Evolutionary conservation across 352 stramenopile species (phyloP), one percentile per base, ranked within the genome.

Genomic region (Phytophthora quininea): DNA sequence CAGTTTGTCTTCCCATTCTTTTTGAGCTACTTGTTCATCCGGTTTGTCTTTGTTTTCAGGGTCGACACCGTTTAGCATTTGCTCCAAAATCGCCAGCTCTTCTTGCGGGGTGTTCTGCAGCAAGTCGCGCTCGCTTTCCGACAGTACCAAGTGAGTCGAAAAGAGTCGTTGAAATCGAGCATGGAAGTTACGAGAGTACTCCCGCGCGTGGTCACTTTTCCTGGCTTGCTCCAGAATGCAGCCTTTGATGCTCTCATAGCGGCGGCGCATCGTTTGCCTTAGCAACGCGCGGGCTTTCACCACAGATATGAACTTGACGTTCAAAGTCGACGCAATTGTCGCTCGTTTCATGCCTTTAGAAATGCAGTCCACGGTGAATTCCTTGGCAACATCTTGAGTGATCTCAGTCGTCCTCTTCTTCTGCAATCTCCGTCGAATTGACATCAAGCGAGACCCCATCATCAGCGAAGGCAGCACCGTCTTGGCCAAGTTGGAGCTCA

Each of bases 381-480:
- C 24, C 10, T 45, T 53, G 0, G 73, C 66, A 0, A 76, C 69
- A 1, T 66, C 51, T 46, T 38, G 68, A 2, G 73, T 76, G 47
- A 84, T 69, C 7, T 84, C 73, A 12, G 61, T 51, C 6, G 72
- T 65, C 6, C 82, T 76, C 27, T 87, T 87, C 33, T 80, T 80
- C 49, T 89, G 80, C 3, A 91, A 55, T 0, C 81, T 71, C 1
- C 76, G 80, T 11, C 79, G 81, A 62, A 91, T 89, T 2, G 81
- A 88, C 37, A 91, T 74, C 0, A 91, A 63, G 0, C 77, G 59
- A 35, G 83, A 89, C 7, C 81, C 81, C 77, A 91, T 89, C 27
- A 79, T 88, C 0, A 91, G 62, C 5, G 81, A 88, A 0, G 83
- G 79, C 1, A 91, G 77, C 19, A 91, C 78, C 31, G 82, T 86